Conservation (phyloP, 2,329 filamentous ascomycete species). For the Neofusicoccum kwambonambiense region DNA sequence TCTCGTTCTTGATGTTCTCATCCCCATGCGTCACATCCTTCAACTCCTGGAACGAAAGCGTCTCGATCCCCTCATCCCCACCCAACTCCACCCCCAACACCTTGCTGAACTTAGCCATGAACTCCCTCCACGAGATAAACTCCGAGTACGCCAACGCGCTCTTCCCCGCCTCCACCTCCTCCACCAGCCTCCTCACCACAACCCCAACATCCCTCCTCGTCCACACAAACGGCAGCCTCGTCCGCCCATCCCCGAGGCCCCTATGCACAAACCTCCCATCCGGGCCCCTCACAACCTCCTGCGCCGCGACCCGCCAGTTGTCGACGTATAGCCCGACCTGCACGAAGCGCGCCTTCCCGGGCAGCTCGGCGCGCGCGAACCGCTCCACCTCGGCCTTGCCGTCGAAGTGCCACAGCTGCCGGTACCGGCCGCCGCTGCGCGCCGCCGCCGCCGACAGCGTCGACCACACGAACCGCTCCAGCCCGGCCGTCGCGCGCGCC, state of each 20-base stretch:
- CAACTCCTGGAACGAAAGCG: slow-evolving; percentile 16
- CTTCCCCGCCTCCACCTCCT: background rate
- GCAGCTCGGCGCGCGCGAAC: background rate
- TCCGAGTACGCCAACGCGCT: background rate
- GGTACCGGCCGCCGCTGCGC: background rate
- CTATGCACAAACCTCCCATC: background rate
- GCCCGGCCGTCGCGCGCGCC: background rate
- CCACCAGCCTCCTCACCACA: background rate
- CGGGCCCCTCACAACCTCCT: too few relatives aligned
- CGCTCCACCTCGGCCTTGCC: background rate
- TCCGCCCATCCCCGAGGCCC: slow-evolving; percentile 27
- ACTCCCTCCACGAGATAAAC: background rate
- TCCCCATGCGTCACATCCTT: slow-evolving; percentile 26
- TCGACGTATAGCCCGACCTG: background rate
- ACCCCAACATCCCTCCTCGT: background rate
- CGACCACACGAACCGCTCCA: background rate
- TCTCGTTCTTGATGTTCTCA: slow-evolving; percentile 26
- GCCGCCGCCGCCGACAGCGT: background rate
- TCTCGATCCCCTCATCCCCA: slow-evolving; percentile 21
- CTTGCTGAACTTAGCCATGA: background rate
- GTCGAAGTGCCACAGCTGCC: background rate
- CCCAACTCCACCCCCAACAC: slow-evolving; percentile 26
- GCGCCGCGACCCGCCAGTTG: background rate
- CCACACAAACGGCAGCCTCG: slow-evolving; percentile 36
- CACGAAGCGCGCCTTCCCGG: background rate